Conservation (phyloP, 495 filamentous ascomycete species). For the Pyrenopolyporus hunteri region DNA sequence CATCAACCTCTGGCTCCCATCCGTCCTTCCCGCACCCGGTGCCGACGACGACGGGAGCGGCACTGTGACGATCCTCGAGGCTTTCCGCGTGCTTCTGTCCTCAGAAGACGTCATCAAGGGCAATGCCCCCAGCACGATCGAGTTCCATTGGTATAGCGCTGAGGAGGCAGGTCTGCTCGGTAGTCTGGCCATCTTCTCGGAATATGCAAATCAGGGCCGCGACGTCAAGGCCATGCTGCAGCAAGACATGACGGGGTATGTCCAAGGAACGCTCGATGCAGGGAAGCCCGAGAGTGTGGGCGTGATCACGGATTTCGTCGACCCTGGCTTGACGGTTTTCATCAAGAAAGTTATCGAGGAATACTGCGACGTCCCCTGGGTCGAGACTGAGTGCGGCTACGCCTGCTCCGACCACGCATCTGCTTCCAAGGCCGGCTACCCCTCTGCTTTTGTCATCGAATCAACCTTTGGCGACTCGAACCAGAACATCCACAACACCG, state of each 20-base stretch:
- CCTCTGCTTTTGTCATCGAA: slow-evolving; percentile 95
- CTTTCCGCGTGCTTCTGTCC: slow-evolving; percentile 63
- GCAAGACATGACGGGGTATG: slow-evolving; percentile 98
- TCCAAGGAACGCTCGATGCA: slow-evolving; percentile 80
- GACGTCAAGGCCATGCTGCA: slow-evolving; percentile 97
- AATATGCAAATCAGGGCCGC: slow-evolving; percentile 75
- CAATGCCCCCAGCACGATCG: slow-evolving; percentile 79
- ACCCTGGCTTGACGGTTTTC: slow-evolving; percentile 80
- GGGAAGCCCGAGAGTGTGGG: slow-evolving; percentile 86
- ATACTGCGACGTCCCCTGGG: slow-evolving; percentile 89
- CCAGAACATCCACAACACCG: slow-evolving; percentile 87
- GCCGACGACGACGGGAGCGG: slow-evolving; percentile 67
- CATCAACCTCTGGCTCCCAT: slow-evolving; percentile 89
- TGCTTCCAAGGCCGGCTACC: slow-evolving; percentile 95
- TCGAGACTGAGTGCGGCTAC: slow-evolving; percentile 94
- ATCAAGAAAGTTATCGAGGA: slow-evolving; percentile 87
- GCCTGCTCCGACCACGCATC: slow-evolving; percentile 97
- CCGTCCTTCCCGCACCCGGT: slow-evolving; percentile 70
- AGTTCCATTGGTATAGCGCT: slow-evolving; percentile 98
- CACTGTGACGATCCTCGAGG: slow-evolving; percentile 66
- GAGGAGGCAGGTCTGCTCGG: slow-evolving; percentile 94
- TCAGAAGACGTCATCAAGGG: slow-evolving; percentile 58
- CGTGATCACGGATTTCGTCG: slow-evolving; percentile 92
- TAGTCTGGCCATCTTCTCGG: slow-evolving; percentile 84
- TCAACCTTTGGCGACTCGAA: slow-evolving; percentile 83